Evolutionary conservation across 75 land plant genomes (phyloP), one percentile per base, ranked within the genome.

Genomic region (Larix kaempferi): DNA sequence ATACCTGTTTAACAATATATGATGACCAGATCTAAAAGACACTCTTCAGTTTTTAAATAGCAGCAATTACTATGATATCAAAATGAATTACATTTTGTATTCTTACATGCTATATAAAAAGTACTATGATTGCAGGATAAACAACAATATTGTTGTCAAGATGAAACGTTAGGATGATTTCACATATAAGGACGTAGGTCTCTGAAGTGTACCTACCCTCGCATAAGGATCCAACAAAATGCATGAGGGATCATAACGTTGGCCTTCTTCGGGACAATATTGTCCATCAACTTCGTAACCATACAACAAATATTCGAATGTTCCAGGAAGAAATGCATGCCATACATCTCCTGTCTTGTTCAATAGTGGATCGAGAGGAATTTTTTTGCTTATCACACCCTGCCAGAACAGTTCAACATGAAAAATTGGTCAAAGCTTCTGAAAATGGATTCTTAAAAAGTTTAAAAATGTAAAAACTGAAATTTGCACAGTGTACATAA

Each of bases 161-260:
- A 27, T 21, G 15, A 74, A 49, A 49, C 54, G 10, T 10, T 10
- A 54, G 25, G 4, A 33, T 8, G 10, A 39, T 39, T 41, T 69
- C 23, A 21, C 23, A 39, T 1, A 19, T 69, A 4, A 41, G 11
- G 52, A 69, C 37, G 21, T 37, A 39, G n/a, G 39, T 37, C 14
- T 39, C 23, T 69, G 72, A n/a, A 41, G 19, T 26, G 64, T 49
- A 79, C 74, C 39, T 72, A 96, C 99, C 86, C 90, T 96, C 21
- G 99, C 98, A 89, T 96, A 96, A 27, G 99, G 99, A 84, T 96
- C 99, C 33, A 96, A 33, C 49, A 96, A 65, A 56, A 96, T 83
- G 25, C 85, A 72, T 23, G 88, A 84, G 26, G 86, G 52, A 86
- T 96, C 90, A 77, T 78, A 94, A 80, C 92, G 84, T 14, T 82